Evolutionary conservation across 306 rosid genomes (phyloP).

Genomic region (Corylus heterophylla): DNA sequence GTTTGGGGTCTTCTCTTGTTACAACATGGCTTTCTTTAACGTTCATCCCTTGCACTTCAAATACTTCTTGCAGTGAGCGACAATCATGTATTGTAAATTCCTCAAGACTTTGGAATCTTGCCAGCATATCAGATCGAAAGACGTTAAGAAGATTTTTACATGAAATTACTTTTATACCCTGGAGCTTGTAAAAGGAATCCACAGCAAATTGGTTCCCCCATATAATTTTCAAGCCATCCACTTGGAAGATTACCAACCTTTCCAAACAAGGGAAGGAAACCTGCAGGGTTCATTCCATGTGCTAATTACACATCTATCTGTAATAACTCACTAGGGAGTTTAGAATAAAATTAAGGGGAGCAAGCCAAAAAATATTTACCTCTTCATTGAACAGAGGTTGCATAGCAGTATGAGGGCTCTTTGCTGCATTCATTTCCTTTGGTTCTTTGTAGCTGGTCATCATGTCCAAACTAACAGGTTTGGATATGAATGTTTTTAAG

Average conservation of each 20-base stretch:
- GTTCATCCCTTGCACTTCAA: neutral
- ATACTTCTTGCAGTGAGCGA: neutral
- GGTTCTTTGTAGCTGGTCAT: neutral
- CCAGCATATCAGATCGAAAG: neutral
- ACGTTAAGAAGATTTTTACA: neutral
- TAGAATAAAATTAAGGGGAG: neutral
- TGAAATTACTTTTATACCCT: neutral
- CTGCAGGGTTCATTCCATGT: neutral
- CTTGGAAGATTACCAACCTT: neutral
- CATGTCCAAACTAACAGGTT: neutral
- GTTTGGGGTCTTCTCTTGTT: neutral
- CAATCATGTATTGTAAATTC: neutral
- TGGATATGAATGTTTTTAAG: neutral
- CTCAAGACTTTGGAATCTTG: neutral
- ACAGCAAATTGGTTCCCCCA: neutral
- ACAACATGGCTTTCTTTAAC: no score
- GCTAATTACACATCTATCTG: neutral
- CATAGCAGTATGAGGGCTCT: neutral
- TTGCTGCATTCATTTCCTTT: neutral
- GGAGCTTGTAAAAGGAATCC: neutral
- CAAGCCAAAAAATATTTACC: neutral
- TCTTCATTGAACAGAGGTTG: neutral
- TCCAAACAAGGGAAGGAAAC: constrained; percentile 1
- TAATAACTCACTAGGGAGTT: neutral
- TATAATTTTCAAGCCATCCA: neutral